Evolutionary conservation across 768 basidiomycete species (phyloP).

Genomic region (Vararia minispora): DNA sequence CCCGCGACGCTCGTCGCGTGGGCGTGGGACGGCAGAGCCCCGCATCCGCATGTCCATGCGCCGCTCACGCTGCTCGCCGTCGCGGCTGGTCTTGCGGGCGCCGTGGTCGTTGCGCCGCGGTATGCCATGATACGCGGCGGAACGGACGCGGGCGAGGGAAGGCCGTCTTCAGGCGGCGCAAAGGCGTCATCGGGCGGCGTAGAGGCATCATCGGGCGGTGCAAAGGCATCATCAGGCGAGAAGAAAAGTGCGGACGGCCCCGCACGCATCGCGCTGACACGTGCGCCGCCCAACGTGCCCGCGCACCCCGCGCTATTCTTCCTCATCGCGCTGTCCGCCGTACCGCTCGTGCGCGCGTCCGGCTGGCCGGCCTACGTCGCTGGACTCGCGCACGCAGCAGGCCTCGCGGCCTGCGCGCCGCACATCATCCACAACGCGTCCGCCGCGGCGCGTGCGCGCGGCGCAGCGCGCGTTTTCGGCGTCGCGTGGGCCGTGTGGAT

Average conservation of each 20-base stretch:
- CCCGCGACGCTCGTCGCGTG: constrained; percentile 71
- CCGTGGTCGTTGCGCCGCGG: constrained; percentile 23
- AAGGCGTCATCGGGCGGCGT: neutral
- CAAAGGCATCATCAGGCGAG: no score
- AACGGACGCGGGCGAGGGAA: no score
- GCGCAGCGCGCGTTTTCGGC: constrained; percentile 39
- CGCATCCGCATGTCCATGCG: constrained; percentile 62
- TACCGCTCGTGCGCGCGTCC: constrained; percentile 44
- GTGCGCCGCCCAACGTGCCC: constrained; percentile 17
- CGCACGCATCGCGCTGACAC: no score
- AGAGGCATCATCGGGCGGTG: neutral
- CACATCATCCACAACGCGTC: constrained; percentile 38
- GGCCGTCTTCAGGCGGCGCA: no score
- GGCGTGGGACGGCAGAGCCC: constrained; percentile 87
- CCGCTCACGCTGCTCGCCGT: constrained; percentile 56
- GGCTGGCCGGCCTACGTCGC: constrained; percentile 65
- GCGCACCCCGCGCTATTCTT: constrained; percentile 41
- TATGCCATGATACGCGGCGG: no score
- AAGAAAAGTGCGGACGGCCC: no score
- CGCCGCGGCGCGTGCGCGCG: constrained; percentile 17
- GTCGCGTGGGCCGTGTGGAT: constrained; percentile 49
- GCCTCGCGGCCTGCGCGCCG: constrained; percentile 56
- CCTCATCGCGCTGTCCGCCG: constrained; percentile 41
- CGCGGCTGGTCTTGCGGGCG: constrained; percentile 40
- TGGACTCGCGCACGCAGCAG: constrained; percentile 50